Conservation (phyloP, 805 yeast genomes). For the Candida saitoana region DNA sequence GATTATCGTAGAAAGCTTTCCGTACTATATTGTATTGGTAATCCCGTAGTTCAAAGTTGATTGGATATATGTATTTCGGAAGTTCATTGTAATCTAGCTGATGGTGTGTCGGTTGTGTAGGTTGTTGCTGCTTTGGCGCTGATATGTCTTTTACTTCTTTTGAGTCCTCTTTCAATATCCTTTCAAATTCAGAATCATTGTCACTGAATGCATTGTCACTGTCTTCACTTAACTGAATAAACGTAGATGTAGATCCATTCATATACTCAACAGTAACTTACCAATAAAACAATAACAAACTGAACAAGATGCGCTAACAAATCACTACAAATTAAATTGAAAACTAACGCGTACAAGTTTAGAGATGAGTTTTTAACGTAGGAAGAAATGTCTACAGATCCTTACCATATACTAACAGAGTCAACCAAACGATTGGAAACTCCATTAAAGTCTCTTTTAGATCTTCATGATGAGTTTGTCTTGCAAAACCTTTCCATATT, state of each 20-base stretch:
- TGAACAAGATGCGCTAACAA: no score
- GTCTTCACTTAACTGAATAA: background rate
- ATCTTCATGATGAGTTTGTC: slow-evolving; percentile 26
- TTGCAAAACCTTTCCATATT: slow-evolving; percentile 23
- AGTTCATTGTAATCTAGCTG: slow-evolving; percentile 18
- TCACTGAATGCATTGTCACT: slow-evolving; percentile 1
- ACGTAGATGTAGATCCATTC: background rate
- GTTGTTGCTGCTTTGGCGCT: background rate
- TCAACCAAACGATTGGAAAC: slow-evolving; percentile 18
- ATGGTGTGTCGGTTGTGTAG: slow-evolving; percentile 18
- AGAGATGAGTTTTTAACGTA: background rate
- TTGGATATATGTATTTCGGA: slow-evolving; percentile 69
- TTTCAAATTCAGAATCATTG: slow-evolving; percentile 1
- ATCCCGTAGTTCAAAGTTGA: slow-evolving; percentile 77
- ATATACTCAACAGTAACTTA: background rate
- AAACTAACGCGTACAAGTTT: no score
- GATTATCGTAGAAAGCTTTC: slow-evolving; percentile 66
- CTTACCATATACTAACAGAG: slow-evolving; percentile 21
- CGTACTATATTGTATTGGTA: slow-evolving; percentile 81
- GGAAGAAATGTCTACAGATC: slow-evolving; percentile 12
- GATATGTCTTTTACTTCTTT: background rate
- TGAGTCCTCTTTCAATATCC: background rate
- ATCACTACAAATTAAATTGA: no score
- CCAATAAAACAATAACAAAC: no score
- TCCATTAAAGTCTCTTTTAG: slow-evolving; percentile 24